These are phyloP conservation scores for Lophiostoma macrostomum DNA, from an alignment of 495 filamentous ascomycete genomes.

Conservation along the genomic window DNA sequence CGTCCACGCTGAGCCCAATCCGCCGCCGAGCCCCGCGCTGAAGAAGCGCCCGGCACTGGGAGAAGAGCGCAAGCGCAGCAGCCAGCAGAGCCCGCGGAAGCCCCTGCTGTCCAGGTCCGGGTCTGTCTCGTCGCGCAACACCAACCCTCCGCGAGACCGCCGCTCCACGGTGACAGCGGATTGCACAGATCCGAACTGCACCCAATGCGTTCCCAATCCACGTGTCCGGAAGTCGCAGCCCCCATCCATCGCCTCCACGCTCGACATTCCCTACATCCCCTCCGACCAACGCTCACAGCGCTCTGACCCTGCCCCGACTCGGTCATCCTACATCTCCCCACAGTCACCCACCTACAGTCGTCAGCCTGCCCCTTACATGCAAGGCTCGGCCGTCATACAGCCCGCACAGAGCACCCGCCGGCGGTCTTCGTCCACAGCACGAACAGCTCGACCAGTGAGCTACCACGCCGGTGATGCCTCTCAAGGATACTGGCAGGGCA, in stretches of 20 bases:
- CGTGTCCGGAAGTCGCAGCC: conserved; percentile 5
- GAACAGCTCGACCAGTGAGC: conserved; percentile 20
- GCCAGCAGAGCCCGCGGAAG: conserved; percentile 28
- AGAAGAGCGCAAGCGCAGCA: conserved; percentile 13
- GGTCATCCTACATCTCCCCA: conserved; percentile 3
- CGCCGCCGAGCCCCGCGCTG: conserved; percentile 7
- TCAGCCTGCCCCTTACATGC: conserved; percentile 11
- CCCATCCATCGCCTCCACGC: conserved; percentile 20
- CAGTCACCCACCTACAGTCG: conserved; percentile 21
- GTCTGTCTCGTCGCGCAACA: conserved; percentile 15
- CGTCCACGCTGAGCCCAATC: conserved; percentile 7
- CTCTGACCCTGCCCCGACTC: conserved; percentile 16
- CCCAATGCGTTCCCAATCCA: conserved; percentile 14
- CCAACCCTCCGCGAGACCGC: not conserved
- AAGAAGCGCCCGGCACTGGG: conserved; percentile 22
- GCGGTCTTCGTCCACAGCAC: conserved; percentile 25
- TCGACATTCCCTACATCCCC: conserved; percentile 24
- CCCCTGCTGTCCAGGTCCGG: conserved; percentile 11
- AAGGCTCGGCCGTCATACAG: conserved; percentile 22
- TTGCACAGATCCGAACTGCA: conserved; percentile 35
- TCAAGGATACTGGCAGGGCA: conserved; percentile 1
- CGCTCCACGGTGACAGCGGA: conserved; percentile 9
- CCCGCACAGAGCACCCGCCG: conserved; percentile 15
- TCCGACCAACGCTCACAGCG: conserved; percentile 24
- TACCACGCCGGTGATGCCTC: conserved; percentile 20